A percentile compares a stretch with the other conserved stretches of the same genome.
These are phyloP conservation scores for Rheum nobile DNA, from an alignment of 148 eudicot species.

Conservation along the genomic window DNA sequence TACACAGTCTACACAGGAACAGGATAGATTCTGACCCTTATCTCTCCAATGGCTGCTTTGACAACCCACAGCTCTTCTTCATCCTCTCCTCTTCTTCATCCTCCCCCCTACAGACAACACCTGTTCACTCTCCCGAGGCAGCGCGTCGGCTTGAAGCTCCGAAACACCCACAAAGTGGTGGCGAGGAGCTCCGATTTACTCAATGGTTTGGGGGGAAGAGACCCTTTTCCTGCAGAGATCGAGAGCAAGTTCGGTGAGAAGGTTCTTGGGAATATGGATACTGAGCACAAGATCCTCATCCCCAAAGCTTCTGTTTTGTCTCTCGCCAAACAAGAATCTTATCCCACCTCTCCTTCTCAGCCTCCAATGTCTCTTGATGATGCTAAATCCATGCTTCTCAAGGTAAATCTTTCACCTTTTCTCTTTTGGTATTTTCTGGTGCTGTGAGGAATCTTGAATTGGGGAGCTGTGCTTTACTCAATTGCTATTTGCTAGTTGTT, in stretches of 20 bases:
- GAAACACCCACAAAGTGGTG: background rate
- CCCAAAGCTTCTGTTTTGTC: conserved; percentile 55
- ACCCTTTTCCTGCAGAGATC: conserved; percentile 81
- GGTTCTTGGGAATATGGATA: conserved; percentile 44
- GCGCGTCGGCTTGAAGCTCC: background rate
- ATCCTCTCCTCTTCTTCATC: background rate
- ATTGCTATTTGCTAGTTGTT: background rate
- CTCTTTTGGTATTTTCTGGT: background rate
- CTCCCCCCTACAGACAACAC: background rate
- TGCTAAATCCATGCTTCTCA: conserved; percentile 49
- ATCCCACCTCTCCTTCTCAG: conserved; percentile 28
- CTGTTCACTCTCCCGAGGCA: background rate
- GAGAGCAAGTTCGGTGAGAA: conserved; percentile 70
- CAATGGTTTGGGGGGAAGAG: conserved; percentile 80
- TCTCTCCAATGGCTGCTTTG: background rate
- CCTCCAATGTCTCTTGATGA: conserved; percentile 40
- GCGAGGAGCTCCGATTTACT: conserved; percentile 32
- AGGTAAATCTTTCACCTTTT: conserved; percentile 21
- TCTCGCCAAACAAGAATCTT: conserved; percentile 43
- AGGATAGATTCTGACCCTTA: conserved; percentile 2
- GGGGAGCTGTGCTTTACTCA: background rate
- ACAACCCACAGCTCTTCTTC: background rate
- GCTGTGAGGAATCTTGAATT: background rate
- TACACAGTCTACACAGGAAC: too few relatives aligned
- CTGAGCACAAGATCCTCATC: conserved; percentile 76